Conservation (phyloP, 1,284 basidiomycete species). For the Cerrena zonata region DNA sequence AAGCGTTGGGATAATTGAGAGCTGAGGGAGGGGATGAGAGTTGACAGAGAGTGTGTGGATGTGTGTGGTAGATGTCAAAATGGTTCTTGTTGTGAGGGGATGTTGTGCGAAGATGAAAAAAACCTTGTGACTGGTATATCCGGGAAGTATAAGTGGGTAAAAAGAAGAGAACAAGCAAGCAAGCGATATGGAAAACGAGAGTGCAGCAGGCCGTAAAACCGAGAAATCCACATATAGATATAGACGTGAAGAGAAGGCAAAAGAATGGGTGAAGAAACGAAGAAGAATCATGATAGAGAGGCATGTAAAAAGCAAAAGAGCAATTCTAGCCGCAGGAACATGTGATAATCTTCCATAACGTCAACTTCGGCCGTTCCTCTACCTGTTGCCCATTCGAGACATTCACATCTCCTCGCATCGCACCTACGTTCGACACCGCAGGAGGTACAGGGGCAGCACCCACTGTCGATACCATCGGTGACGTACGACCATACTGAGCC, state of each 20-base stretch:
- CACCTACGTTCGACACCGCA: constrained; percentile 64
- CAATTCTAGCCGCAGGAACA: constrained; percentile 61
- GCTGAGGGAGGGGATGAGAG: background rate
- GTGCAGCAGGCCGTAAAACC: background rate
- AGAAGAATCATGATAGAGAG: constrained; percentile 13
- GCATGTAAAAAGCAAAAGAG: background rate
- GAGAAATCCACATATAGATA: background rate
- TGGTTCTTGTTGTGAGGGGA: too few species aligned
- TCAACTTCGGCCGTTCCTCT: constrained; percentile 49
- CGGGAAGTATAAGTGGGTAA: background rate
- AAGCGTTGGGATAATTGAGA: too few species aligned
- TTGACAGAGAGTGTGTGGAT: constrained; percentile 10
- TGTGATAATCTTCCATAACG: constrained; percentile 63
- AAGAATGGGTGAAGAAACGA: background rate
- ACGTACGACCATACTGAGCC: constrained; percentile 57
- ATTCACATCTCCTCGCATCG: constrained; percentile 60
- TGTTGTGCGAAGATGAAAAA: too few species aligned
- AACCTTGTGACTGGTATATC: background rate
- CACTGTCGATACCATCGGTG: constrained; percentile 68
- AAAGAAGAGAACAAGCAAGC: background rate
- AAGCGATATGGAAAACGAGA: background rate
- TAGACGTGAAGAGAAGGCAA: background rate
- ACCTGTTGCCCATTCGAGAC: constrained; percentile 56
- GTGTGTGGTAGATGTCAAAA: constrained; percentile 5
- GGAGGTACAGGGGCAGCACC: constrained; percentile 61